Evolutionary conservation across 192 early-diverging fungal species (phyloP).

Genomic region (Kappamyces sp.): DNA sequence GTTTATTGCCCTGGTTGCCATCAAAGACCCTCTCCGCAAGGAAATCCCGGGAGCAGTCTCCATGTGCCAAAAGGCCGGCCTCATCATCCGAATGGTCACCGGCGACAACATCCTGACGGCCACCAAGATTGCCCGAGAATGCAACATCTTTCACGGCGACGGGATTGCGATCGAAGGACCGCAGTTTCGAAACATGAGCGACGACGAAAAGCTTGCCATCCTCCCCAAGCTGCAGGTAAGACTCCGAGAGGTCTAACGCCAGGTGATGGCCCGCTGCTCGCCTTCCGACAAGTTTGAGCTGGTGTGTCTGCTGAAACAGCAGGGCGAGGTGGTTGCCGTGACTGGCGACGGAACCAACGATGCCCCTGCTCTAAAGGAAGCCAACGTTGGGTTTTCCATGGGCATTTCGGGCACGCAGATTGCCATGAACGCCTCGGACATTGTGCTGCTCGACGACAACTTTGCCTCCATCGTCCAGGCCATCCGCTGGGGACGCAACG

Average conservation of each 20-base stretch:
- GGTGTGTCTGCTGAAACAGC: constrained; percentile 39
- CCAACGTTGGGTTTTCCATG: constrained; percentile 61
- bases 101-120: constrained; percentile 59
- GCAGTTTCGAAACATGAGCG: constrained; percentile 43
- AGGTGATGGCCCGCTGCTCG: constrained; percentile 45
- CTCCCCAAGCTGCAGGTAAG: constrained; percentile 42
- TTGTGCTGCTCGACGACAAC: constrained; percentile 56
- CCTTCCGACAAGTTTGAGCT: constrained; percentile 52
- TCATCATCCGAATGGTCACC: constrained; percentile 54
- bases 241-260: neutral
- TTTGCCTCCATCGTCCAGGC: constrained; percentile 53
- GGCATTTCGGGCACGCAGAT: constrained; percentile 58
- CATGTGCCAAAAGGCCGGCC: constrained; percentile 46
- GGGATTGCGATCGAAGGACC: constrained; percentile 55
- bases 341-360: constrained; percentile 63
- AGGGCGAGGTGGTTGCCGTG: constrained; percentile 58
- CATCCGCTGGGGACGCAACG: constrained; percentile 55
- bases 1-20: constrained; percentile 48
- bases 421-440: constrained; percentile 56
- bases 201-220: constrained; percentile 42
- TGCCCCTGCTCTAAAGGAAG: constrained; percentile 50
- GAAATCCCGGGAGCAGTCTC: constrained; percentile 51
- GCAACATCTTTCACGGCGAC: constrained; percentile 45
- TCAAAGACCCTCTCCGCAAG: constrained; percentile 55
- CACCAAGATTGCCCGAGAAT: constrained; percentile 53